These are phyloP conservation scores for Fusarium beomiforme DNA, from an alignment of 2,329 filamentous ascomycete species.

Conservation along the genomic window DNA sequence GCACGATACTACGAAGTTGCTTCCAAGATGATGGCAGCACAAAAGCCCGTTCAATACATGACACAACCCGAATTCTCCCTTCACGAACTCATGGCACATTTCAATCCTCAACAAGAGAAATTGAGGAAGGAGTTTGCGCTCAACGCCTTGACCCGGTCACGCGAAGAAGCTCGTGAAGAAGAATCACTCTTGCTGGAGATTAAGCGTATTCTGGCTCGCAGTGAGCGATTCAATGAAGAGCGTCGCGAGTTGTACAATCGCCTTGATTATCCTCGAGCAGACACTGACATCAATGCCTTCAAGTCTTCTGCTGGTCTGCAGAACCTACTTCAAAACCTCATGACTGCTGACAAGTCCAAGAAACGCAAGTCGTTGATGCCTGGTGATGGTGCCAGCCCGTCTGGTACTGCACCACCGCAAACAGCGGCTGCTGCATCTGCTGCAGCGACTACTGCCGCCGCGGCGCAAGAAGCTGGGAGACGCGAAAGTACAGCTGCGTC, in stretches of 20 bases:
- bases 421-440: conserved; percentile 28
- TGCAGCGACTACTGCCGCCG: conserved; percentile 21
- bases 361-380: conserved; percentile 81
- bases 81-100: conserved; percentile 87
- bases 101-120: conserved; percentile 82
- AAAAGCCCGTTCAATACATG: conserved; percentile 88
- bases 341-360: conserved; percentile 86
- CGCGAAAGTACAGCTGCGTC: conserved; percentile 65
- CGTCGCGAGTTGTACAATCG: conserved; percentile 87
- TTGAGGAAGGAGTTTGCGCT: conserved; percentile 86
- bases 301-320: conserved; percentile 84
- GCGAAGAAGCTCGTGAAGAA: conserved; percentile 92
- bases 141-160: conserved; percentile 79
- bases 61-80: conserved; percentile 82
- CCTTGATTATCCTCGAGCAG: conserved; percentile 79
- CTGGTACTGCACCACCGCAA: conserved; percentile 49
- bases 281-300: conserved; percentile 79
- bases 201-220: conserved; percentile 87
- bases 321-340: conserved; percentile 81
- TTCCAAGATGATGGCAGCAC: conserved; percentile 81
- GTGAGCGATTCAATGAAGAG: conserved; percentile 87
- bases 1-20: conserved; percentile 89
- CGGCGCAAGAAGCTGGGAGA: conserved; percentile 54
- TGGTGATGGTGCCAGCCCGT: conserved; percentile 63
- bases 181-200: conserved; percentile 89